Conservation (phyloP, 2,329 filamentous ascomycete species). For the Penicillium psychrosexuale region DNA sequence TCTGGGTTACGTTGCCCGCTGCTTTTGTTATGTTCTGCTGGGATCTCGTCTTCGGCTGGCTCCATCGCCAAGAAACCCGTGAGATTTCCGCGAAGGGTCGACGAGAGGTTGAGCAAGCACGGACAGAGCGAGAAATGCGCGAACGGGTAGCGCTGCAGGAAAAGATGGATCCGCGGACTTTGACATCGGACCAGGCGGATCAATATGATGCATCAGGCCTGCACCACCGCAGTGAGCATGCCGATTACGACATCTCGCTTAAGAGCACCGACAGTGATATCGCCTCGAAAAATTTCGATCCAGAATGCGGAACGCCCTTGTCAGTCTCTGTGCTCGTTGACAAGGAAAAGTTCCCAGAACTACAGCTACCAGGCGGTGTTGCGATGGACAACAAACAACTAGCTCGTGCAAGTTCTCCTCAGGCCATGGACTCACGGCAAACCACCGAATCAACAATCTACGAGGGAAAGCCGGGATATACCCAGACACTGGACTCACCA, state of each 20-base stretch:
- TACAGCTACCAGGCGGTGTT: background rate
- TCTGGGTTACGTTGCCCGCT: conserved; percentile 66
- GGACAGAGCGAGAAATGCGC: conserved; percentile 42
- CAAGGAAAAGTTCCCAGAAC: conserved; percentile 12
- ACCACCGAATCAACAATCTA: conserved; percentile 14
- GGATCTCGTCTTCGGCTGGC: conserved; percentile 64
- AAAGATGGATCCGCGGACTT: background rate
- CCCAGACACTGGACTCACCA: background rate
- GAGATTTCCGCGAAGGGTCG: conserved; percentile 59
- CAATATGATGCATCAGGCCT: background rate
- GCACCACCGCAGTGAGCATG: background rate
- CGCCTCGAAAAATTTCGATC: background rate
- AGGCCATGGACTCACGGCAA: conserved; percentile 1
- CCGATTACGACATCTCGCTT: background rate
- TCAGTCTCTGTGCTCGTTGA: conserved; percentile 6
- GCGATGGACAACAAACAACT: background rate
- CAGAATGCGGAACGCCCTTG: background rate
- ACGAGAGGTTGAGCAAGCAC: conserved; percentile 46
- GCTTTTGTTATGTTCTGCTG: conserved; percentile 67
- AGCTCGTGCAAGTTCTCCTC: background rate
- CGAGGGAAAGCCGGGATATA: conserved; percentile 30
- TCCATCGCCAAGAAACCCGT: conserved; percentile 60
- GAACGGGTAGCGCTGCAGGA: conserved; percentile 1
- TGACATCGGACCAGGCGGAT: background rate
- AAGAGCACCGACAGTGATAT: background rate